Evolutionary conservation across 2,329 filamentous ascomycete genomes (phyloP).

Genomic region (Xylaria sp.): DNA sequence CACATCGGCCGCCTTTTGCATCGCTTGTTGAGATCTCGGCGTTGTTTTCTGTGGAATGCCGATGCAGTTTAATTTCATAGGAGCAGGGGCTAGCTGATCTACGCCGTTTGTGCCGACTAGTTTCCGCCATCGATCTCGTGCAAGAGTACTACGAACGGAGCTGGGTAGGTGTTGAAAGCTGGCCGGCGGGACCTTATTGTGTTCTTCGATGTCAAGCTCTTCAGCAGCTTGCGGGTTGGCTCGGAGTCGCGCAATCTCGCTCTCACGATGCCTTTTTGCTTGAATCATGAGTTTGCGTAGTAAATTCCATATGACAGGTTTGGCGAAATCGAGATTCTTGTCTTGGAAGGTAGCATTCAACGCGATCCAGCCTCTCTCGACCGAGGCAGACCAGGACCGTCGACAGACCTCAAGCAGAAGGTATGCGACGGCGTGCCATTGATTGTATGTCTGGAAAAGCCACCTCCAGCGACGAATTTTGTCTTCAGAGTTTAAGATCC

Average conservation of each 20-base stretch:
- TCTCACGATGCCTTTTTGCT: slow-evolving; percentile 62
- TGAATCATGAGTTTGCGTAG: slow-evolving; percentile 65
- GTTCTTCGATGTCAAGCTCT: slow-evolving; percentile 62
- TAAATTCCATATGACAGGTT: slow-evolving; percentile 64
- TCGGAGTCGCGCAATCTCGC: slow-evolving; percentile 62
- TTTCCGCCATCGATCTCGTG: slow-evolving; percentile 64
- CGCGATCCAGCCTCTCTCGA: slow-evolving; percentile 63
- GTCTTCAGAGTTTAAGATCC: slow-evolving; percentile 63
- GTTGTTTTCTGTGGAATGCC: slow-evolving; percentile 5
- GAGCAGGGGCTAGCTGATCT: slow-evolving; percentile 39
- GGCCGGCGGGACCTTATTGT: slow-evolving; percentile 56
- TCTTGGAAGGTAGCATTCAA: slow-evolving; percentile 55
- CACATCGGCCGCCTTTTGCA: slow-evolving; percentile 33
- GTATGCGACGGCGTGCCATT: slow-evolving; percentile 69
- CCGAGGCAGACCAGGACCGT: slow-evolving; percentile 61
- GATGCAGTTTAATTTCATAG: slow-evolving; percentile 1
- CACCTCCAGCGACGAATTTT: slow-evolving; percentile 65
- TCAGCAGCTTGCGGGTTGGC: slow-evolving; percentile 61
- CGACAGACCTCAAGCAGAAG: slow-evolving; percentile 63
- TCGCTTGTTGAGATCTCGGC: slow-evolving; percentile 4
- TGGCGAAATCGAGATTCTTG: slow-evolving; percentile 58
- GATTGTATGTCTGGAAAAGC: slow-evolving; percentile 69
- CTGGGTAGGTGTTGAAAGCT: slow-evolving; percentile 62
- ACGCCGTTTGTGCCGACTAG: slow-evolving; percentile 55
- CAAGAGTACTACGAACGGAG: slow-evolving; percentile 58